Evolutionary conservation across 2,329 filamentous ascomycete genomes (phyloP), one percentile per base, ranked within the genome.

Genomic region (Hysterium pulicare): DNA sequence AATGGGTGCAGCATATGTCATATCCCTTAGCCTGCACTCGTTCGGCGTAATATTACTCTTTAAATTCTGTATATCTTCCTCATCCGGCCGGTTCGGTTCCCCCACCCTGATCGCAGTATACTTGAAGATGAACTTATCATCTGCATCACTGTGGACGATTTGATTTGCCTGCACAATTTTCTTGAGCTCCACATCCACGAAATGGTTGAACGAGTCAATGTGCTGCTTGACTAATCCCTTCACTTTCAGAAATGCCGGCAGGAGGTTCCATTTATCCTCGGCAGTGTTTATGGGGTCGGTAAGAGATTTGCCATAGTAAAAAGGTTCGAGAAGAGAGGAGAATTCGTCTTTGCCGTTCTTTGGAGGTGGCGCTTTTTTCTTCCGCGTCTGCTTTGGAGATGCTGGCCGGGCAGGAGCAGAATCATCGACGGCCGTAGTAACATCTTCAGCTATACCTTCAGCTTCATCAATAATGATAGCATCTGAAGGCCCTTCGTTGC

Each of bases 161-260:
- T 86, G 83, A 65, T 96, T 97, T 39, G 91, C 87, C 63, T 88
- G 84, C 53, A 98, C 86, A 55, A 98, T 98, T 58, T 96, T 90
- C 71, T 95, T 95, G 66, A 98, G 83, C 64, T 97, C 90, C 43
- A 94, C 86, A 56, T 98, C 89, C 53, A 96, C 86, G 58, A 98
- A 97, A 71, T 93, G 95, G 71, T 98, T 96, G 77, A 94, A 98
- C 19, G 93, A 97, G 72, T 98, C 94, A 62, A 95, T 91, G 67
- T 96, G 90, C 74, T 97, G 91, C 69, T 96, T 96, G 40, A 96
- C 90, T 44, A 96, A 75, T 44, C 90, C 90, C 70, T 98, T 98
- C 58, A 96, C 90, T 69, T 96, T 96, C 45, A 98, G 74, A 67
- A 98, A 98, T n/a, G 93, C 93, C 0, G 93, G 94, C 21, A 98